Conservation (phyloP, 1,284 basidiomycete genomes). For the Fomitopsis schrenkii region DNA sequence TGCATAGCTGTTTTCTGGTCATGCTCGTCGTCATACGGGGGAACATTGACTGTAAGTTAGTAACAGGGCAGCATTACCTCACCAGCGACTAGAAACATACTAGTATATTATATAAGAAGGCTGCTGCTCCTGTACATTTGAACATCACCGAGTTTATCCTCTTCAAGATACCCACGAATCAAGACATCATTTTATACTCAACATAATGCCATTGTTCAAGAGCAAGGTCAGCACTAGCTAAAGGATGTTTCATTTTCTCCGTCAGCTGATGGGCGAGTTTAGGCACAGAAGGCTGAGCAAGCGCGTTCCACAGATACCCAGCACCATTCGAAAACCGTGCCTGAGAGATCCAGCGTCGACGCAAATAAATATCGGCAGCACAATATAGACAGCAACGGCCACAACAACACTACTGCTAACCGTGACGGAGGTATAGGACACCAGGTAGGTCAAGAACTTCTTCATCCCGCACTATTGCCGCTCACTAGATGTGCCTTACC, state of each 20-base stretch:
- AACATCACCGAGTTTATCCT: no score
- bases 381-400: no score
- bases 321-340: no score
- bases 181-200: not conserved
- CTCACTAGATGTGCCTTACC: no score
- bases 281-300: not conserved
- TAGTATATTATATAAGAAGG: not conserved
- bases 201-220: conserved; percentile 2
- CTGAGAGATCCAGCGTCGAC: not conserved
- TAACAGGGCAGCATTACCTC: no score
- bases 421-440: no score
- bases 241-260: not conserved
- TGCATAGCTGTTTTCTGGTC: not conserved
- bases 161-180: not conserved
- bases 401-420: no score
- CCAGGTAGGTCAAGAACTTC: no score
- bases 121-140: no score
- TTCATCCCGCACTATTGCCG: not conserved
- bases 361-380: not conserved
- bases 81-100: no score
- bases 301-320: not conserved
- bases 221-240: not conserved
- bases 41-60: no score
- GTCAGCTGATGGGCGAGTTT: not conserved
- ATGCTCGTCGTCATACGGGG: no score